These are phyloP conservation scores for Phytophthora quininea DNA, from an alignment of 352 stramenopile species.

Conservation along the genomic window DNA sequence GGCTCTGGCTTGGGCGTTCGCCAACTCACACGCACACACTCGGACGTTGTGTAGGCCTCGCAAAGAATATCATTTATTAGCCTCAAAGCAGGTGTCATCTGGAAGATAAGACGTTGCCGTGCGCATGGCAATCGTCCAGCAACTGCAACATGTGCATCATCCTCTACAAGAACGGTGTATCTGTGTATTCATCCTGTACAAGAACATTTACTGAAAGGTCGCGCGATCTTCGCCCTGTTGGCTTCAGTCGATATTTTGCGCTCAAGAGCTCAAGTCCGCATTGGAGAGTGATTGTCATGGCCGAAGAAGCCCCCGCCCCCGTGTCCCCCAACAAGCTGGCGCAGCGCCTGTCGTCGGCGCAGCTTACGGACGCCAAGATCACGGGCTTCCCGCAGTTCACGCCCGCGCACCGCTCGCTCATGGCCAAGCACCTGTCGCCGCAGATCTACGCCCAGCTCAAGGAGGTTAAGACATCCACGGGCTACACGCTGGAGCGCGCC, in stretches of 20 bases:
- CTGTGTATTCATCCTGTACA: too few relatives aligned
- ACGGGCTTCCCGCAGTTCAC: slow-evolving; percentile 78
- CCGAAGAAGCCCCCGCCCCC: slow-evolving; percentile 34
- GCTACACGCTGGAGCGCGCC: slow-evolving; percentile 78
- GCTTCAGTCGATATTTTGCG: slow-evolving; percentile 22
- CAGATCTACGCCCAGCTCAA: slow-evolving; percentile 76
- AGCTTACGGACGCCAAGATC: slow-evolving; percentile 70
- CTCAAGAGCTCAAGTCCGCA: slow-evolving; percentile 13
- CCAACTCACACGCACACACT: slow-evolving; percentile 22
- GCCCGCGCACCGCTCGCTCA: slow-evolving; percentile 74
- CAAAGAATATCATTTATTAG: too few relatives aligned
- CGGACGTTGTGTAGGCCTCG: slow-evolving; percentile 15
- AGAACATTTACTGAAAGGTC: too few relatives aligned
- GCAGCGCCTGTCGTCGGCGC: slow-evolving; percentile 83
- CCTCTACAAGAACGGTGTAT: too few relatives aligned
- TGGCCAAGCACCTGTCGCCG: slow-evolving; percentile 70
- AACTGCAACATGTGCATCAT: too few relatives aligned
- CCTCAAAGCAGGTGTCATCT: too few relatives aligned
- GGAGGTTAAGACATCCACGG: slow-evolving; percentile 64
- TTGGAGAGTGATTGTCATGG: slow-evolving; percentile 20
- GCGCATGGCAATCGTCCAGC: too few relatives aligned
- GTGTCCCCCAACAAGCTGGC: slow-evolving; percentile 77
- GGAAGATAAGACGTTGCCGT: too few relatives aligned
- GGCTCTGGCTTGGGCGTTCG: slow-evolving; percentile 10
- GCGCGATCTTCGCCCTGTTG: background rate